Evolutionary conservation across 805 yeast genomes (phyloP), one percentile per base, ranked within the genome.

Genomic region (Candida ortonii): DNA sequence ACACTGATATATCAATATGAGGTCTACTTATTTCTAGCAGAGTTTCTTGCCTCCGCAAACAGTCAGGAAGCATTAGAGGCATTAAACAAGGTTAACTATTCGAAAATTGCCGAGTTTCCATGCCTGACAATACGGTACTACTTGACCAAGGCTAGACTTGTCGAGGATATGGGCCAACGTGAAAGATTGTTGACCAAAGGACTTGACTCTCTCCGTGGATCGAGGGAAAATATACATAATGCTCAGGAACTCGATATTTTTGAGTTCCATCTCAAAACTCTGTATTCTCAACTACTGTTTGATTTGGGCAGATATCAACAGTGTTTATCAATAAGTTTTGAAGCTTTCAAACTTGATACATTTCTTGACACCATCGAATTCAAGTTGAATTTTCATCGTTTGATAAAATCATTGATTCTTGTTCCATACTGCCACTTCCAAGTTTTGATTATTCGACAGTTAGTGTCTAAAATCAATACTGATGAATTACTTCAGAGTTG

Each of bases 391-490:
- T 24, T 25, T 15, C 12, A 37, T 19, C 25, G 11, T n/a, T 21
- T 32, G 16, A 21, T 25, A 9, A 38, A 25, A 17, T 23, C 38
- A n/a, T 24, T 30, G 22, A 13, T 46, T 5, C 21, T 38, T 3
- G n/a, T 41, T 7, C 49, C 50, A 3, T 46, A 44, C 33, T 26
- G 41, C 22, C 37, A 28, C 25, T 29, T 30, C n/a, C 44, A 49
- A 18, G 33, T 44, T 1, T 16, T 27, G 2, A 23, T 36, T 2
- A n/a, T 45, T 8, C 33, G 22, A 3, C 13, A 28, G 20, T 21
- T 32, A n/a, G 33, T 18, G 11, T 17, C 21, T 5, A 9, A 13
- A 5, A 11, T 30, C 13, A 18, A 23, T 15, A 3, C 21, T 19
- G 13, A 25, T 22, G 15, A 12, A 26, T 5, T 15, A 21, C 11